A percentile compares a stretch with the other conserved stretches of the same genome.
Conservation (phyloP, 345 rosid species). For the Syzygium jambos region DNA sequence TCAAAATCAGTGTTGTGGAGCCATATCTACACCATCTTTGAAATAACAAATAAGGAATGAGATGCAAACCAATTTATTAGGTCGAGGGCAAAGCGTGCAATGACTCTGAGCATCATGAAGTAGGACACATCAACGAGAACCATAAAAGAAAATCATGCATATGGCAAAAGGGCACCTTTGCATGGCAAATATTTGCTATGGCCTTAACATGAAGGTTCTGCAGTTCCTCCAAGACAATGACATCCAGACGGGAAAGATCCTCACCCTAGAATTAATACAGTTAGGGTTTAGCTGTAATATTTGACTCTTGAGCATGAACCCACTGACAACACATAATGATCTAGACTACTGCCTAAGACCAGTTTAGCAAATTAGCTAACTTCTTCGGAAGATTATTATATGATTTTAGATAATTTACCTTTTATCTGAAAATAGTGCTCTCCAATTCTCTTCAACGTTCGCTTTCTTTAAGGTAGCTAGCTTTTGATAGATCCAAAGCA, state of each 20-base stretch:
- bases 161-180: conserved; percentile 26
- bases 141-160: neutral
- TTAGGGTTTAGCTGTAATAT: neutral
- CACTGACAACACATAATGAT: neutral
- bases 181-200: conserved; percentile 40
- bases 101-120: neutral
- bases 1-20: neutral
- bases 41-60: neutral
- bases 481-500: conserved; percentile 2
- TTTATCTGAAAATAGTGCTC: conserved; percentile 26
- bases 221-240: conserved; percentile 11
- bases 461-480: conserved; percentile 27
- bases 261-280: conserved; percentile 32
- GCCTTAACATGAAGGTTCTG: conserved; percentile 44
- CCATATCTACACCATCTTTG: neutral
- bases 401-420: conserved; percentile 13
- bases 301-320: neutral
- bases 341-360: neutral
- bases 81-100: neutral
- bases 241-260: conserved; percentile 34
- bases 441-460: conserved; percentile 45
- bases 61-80: neutral
- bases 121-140: neutral
- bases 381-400: neutral
- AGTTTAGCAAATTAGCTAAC: neutral